Evolutionary conservation across 495 filamentous ascomycete genomes (phyloP).

Genomic region (Penicillium fimorum): DNA sequence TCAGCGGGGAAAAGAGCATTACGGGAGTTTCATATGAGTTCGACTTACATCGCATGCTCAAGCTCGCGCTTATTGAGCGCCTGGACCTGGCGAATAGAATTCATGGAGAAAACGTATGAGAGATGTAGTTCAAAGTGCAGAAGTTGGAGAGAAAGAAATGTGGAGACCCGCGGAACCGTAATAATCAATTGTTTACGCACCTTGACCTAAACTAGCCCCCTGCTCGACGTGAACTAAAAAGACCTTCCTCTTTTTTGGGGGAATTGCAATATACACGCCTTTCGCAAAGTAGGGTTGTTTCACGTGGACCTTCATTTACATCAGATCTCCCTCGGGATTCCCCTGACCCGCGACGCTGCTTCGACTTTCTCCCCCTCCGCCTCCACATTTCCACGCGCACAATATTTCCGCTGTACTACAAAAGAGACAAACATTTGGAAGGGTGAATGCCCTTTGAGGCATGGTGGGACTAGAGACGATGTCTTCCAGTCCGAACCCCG

Average conservation of each 20-base stretch:
- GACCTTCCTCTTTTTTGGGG: background rate
- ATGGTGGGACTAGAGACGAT: conserved; percentile 44
- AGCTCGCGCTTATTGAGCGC: conserved; percentile 94
- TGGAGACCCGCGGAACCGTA: conserved; percentile 33
- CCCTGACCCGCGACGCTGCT: conserved; percentile 22
- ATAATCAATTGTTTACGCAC: conserved; percentile 33
- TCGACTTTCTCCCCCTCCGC: conserved; percentile 14
- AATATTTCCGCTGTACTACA: conserved; percentile 5
- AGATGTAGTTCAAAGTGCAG: conserved; percentile 11
- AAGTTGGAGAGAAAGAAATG: conserved; percentile 23
- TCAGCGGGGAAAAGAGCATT: conserved; percentile 3
- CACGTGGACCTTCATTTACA: background rate
- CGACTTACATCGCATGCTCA: conserved; percentile 69
- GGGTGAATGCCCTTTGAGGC: conserved; percentile 37
- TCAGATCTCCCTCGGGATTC: conserved; percentile 15
- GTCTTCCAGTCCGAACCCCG: conserved; percentile 42
- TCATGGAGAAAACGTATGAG: conserved; percentile 57
- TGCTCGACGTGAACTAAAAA: conserved; percentile 11
- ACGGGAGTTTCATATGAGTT: background rate
- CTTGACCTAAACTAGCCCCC: conserved; percentile 10
- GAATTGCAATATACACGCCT: background rate
- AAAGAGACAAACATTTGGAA: conserved; percentile 23
- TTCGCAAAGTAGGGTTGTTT: conserved; percentile 5
- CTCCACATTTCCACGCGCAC: conserved; percentile 10
- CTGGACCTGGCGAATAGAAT: conserved; percentile 86